Evolutionary conservation across 2,329 filamentous ascomycete genomes (phyloP).

Genomic region (Alternaria novae-zelandiae): DNA sequence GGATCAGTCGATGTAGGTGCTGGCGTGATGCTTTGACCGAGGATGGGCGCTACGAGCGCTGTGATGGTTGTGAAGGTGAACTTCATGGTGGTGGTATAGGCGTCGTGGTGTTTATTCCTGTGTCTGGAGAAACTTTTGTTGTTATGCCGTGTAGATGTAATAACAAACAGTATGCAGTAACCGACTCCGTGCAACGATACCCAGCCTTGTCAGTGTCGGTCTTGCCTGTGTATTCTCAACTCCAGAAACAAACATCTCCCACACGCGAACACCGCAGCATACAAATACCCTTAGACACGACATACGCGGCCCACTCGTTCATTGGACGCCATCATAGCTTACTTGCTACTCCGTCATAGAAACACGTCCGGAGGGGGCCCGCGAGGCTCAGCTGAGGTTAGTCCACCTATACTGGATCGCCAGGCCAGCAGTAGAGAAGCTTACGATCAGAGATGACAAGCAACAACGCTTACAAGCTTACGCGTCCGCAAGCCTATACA

Average conservation of each 20-base stretch:
- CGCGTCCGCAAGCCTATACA: slow-evolving; percentile 15
- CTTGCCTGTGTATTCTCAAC: not conserved
- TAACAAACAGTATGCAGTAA: not conserved
- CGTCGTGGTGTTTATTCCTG: not conserved
- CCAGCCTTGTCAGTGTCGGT: not conserved
- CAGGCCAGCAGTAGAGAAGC: too few relatives aligned
- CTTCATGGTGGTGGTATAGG: slow-evolving; percentile 1
- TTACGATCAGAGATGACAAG: not conserved
- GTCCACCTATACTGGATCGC: not conserved
- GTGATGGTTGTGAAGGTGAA: slow-evolving; percentile 6
- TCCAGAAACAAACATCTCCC: slow-evolving; percentile 55
- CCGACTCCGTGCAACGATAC: not conserved
- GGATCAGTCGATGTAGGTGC: slow-evolving; percentile 12
- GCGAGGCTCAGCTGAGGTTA: slow-evolving; percentile 9
- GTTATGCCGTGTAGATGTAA: not conserved
- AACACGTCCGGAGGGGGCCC: slow-evolving; percentile 22
- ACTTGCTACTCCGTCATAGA: not conserved
- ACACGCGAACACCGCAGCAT: slow-evolving; percentile 18
- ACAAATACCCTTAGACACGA: slow-evolving; percentile 15
- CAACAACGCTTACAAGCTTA: slow-evolving; percentile 15
- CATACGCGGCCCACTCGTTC: slow-evolving; percentile 14
- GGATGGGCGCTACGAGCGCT: slow-evolving; percentile 4
- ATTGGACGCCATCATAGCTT: slow-evolving; percentile 7
- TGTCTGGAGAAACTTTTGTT: not conserved
- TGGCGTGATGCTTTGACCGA: slow-evolving; percentile 16